A percentile compares a stretch with the other conserved stretches of the same genome.
Conservation (phyloP, 1,139 yeast genomes). For the Taphrina sp. region DNA sequence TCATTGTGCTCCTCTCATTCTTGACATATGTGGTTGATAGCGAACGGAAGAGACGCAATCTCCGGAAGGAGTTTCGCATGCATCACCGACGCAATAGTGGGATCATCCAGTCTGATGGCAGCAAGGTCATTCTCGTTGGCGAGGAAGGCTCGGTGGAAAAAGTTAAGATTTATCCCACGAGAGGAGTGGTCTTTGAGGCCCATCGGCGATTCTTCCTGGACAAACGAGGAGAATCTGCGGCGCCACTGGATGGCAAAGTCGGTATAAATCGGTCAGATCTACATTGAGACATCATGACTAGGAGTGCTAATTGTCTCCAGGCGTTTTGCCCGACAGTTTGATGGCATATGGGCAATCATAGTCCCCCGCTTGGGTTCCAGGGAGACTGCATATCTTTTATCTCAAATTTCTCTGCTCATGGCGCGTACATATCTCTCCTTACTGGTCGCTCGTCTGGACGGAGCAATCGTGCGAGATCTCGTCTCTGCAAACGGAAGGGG, state of each 20-base stretch:
- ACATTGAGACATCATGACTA: too few relatives aligned
- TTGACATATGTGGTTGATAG: slow-evolving; percentile 1
- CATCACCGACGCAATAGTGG: slow-evolving; percentile 8
- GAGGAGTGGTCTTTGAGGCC: slow-evolving; percentile 62
- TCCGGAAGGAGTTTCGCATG: slow-evolving; percentile 5
- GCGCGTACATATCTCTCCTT: slow-evolving; percentile 85
- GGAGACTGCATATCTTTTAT: slow-evolving; percentile 62
- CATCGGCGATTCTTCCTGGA: slow-evolving; percentile 64
- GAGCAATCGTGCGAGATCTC: slow-evolving; percentile 85
- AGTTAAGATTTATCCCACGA: slow-evolving; percentile 60
- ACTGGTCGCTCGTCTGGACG: slow-evolving; percentile 83
- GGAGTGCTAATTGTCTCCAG: too few relatives aligned
- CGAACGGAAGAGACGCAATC: neutral
- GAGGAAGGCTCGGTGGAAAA: slow-evolving; percentile 5
- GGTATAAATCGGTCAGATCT: slow-evolving; percentile 55
- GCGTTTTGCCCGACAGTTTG: slow-evolving; percentile 67
- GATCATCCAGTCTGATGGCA: slow-evolving; percentile 8
- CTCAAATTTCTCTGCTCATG: slow-evolving; percentile 73
- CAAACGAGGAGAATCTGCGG: slow-evolving; percentile 44
- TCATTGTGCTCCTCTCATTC: neutral
- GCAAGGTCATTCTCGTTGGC: slow-evolving; percentile 10
- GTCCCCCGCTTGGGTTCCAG: slow-evolving; percentile 65
- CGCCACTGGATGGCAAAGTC: slow-evolving; percentile 42
- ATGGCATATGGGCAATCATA: slow-evolving; percentile 75
- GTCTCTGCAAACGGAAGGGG: slow-evolving; percentile 78